Conservation (phyloP, 176 grass and related monocot genomes). For the Avena eriantha region DNA sequence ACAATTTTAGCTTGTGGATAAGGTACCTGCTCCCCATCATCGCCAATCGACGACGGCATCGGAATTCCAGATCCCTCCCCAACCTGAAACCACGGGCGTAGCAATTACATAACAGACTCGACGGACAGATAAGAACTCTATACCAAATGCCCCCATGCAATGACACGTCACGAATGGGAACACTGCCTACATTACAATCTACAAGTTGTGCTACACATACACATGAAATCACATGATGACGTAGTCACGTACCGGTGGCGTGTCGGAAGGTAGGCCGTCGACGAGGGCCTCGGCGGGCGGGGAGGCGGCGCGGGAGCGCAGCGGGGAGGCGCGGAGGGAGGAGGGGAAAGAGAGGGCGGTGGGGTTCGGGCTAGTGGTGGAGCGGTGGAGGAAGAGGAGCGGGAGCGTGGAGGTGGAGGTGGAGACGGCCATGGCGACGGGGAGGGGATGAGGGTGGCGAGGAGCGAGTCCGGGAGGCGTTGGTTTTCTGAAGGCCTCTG, state of each 20-base stretch:
- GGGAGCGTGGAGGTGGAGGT: slow-evolving; percentile 42
- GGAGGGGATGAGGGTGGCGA: slow-evolving; percentile 20
- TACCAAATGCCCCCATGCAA: neutral
- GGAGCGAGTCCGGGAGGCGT: neutral
- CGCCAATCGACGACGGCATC: slow-evolving; percentile 58
- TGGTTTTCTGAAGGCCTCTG: slow-evolving; percentile 48
- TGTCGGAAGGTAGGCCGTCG: slow-evolving; percentile 40
- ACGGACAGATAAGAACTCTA: neutral
- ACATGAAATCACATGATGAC: neutral
- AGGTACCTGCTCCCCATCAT: slow-evolving; percentile 62
- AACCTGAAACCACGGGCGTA: slow-evolving; percentile 38
- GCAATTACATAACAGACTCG: neutral
- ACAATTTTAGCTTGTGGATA: neutral
- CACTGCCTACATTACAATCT: neutral
- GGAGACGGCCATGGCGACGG: slow-evolving; percentile 53
- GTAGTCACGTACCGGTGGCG: slow-evolving; percentile 43
- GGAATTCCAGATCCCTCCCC: slow-evolving; percentile 46
- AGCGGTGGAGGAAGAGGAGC: slow-evolving; percentile 53
- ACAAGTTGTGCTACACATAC: neutral
- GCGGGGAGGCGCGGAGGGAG: slow-evolving; percentile 32
- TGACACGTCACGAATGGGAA: neutral
- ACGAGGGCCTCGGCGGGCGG: slow-evolving; percentile 45
- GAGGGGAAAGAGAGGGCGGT: slow-evolving; percentile 43
- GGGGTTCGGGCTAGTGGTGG: slow-evolving; percentile 39
- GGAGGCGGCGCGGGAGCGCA: slow-evolving; percentile 50